Base-by-base conservation (phyloP, 2,329 filamentous ascomycete genomes). In the Phyllosticta citrichinensis region DNA sequence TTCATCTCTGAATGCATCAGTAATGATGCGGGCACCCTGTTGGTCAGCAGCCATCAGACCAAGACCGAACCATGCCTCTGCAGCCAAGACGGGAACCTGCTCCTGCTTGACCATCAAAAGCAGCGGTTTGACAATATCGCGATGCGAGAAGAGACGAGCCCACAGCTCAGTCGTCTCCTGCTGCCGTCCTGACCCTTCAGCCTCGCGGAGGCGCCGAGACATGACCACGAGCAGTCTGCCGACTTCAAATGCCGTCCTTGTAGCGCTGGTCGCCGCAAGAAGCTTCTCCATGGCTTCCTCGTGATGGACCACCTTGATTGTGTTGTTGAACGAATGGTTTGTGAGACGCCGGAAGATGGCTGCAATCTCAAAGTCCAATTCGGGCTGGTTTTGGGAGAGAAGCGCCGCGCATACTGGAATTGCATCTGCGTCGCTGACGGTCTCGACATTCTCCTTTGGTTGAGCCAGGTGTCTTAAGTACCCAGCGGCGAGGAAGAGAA, bases 291-390 rank as follows among this genome's bases (percentile, higher is more conserved):
- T 14, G 12, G 51, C 30, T 22, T 5, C n/a, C n/a, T 22, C 4
- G 12, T 55, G 33, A 12, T 22, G 11, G 33, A 56, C 52, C 17
- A 62, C 35, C 11, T 35, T 24, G 9, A n/a, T 51, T 14, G 60
- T 52, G 24, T 35, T 58, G 30, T 17, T 24, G 35, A 14, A 33
- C 9, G 60, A 62, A 56, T 62, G 24, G 60, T 62, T 62, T 50
- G 55, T 56, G 66, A 79, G 78, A 0, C 72, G 77, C 4, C 76
- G 71, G 0, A 75, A 73, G 11, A 78, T 71, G 11, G 73, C 71
- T 0, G 71, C 76, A 10, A 79, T 62, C 58, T 79, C 77, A 63
- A 78, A 79, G 47, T 71, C 60, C 19, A 62, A 35, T 30, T 62
- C 55, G 4, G 55, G 35, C 19, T 54, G 30, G 10, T 30, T 33